A percentile compares a stretch with the other conserved stretches of the same genome.
phyloP scores from a whole-genome alignment of 371 early-diverging fungal species.

The Mortierella sp. region DNA sequence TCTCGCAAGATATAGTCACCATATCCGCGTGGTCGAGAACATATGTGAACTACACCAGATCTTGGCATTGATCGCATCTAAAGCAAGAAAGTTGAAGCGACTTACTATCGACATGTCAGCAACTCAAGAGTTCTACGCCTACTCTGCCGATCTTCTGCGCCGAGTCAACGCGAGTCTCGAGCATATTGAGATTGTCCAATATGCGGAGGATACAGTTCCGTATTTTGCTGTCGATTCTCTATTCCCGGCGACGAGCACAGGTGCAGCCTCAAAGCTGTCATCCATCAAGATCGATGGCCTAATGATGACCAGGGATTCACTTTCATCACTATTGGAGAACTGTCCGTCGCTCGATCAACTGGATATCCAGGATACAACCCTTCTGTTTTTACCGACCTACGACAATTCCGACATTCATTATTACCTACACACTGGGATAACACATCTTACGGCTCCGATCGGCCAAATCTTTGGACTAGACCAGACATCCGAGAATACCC shows the following conservation, averaged over 20 bases:
- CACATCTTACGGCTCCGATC: background rate
- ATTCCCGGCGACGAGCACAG: background rate
- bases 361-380: background rate
- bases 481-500: background rate
- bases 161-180: background rate
- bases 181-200: background rate
- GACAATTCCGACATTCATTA: background rate
- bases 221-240: background rate
- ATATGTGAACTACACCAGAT: background rate
- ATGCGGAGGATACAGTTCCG: background rate
- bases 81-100: background rate
- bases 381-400: background rate
- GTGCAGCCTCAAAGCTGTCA: background rate
- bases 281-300: background rate
- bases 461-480: background rate
- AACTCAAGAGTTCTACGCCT: background rate
- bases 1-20: conserved; percentile 3
- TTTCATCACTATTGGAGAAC: background rate
- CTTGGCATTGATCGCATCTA: background rate
- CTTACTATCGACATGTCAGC: background rate
- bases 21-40: conserved; percentile 1
- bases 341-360: background rate
- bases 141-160: background rate
- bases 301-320: background rate
- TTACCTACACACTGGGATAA: background rate